Conservation (phyloP, 2,329 filamentous ascomycete genomes). For the Ceratocystiopsis sp. region DNA sequence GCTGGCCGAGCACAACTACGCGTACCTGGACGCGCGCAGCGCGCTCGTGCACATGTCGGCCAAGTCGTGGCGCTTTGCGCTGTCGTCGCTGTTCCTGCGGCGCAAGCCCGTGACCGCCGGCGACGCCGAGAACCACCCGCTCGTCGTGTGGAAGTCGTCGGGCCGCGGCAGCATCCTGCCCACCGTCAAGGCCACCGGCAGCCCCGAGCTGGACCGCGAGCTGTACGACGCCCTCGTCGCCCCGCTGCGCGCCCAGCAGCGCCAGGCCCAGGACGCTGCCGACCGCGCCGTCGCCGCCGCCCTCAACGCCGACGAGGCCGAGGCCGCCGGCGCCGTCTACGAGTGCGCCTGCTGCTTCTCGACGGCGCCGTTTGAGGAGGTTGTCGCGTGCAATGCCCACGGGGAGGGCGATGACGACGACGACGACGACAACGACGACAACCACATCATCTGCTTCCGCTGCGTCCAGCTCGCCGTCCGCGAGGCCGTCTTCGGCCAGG, state of each 20-base stretch:
- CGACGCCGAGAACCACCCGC: slow-evolving; percentile 36
- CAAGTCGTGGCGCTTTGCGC: slow-evolving; percentile 61
- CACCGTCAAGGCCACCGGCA: slow-evolving; percentile 47
- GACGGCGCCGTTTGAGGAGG: slow-evolving; percentile 53
- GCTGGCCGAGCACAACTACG: slow-evolving; percentile 64
- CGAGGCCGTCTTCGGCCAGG: slow-evolving; percentile 85
- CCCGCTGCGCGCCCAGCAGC: slow-evolving; percentile 31
- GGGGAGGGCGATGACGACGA: not conserved
- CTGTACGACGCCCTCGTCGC: slow-evolving; percentile 39
- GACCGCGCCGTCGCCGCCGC: slow-evolving; percentile 35
- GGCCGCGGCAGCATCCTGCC: slow-evolving; percentile 40
- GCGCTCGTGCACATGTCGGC: slow-evolving; percentile 52
- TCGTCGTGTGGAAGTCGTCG: slow-evolving; percentile 43
- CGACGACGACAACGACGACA: not conserved
- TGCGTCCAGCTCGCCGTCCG: slow-evolving; percentile 70
- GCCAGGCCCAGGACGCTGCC: slow-evolving; percentile 26
- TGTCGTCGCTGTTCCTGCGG: slow-evolving; percentile 53
- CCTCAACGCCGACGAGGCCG: slow-evolving; percentile 42
- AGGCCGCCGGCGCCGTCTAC: slow-evolving; percentile 35
- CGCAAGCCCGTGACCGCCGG: slow-evolving; percentile 27
- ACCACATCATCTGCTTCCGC: slow-evolving; percentile 59
- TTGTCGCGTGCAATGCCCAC: slow-evolving; percentile 50
- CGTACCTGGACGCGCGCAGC: slow-evolving; percentile 53
- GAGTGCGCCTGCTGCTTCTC: slow-evolving; percentile 71
- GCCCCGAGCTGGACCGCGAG: slow-evolving; percentile 44